A percentile compares a stretch with the other conserved stretches of the same genome.
These are phyloP conservation scores for Symmetrospora coprosmae DNA, from an alignment of 768 basidiomycete genomes.

Conservation along the genomic window DNA sequence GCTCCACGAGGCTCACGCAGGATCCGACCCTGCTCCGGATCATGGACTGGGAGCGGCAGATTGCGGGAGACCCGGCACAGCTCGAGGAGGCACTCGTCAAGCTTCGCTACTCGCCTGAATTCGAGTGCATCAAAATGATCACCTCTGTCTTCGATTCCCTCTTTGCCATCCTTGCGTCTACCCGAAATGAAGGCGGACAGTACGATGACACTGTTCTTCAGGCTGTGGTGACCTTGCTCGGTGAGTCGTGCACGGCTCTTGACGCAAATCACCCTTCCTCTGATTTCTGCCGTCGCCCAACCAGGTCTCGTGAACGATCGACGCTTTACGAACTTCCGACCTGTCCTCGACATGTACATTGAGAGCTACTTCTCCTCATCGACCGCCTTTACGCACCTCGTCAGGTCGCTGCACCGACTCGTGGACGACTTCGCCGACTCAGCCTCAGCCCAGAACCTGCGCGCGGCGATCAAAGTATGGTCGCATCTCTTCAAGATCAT, in stretches of 20 bases:
- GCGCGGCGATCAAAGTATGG: constrained; percentile 89
- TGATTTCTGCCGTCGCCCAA: not conserved
- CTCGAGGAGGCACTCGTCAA: constrained; percentile 60
- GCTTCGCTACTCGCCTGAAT: constrained; percentile 60
- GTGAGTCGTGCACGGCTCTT: not conserved
- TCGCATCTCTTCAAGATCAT: constrained; percentile 93
- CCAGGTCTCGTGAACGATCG: constrained; percentile 75
- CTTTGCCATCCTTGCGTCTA: constrained; percentile 70
- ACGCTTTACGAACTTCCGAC: constrained; percentile 85
- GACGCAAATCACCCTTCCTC: not conserved
- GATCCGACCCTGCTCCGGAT: constrained; percentile 68
- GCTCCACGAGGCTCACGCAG: constrained; percentile 83
- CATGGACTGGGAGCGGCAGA: constrained; percentile 56
- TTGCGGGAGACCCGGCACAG: constrained; percentile 48
- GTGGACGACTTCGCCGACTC: constrained; percentile 56
- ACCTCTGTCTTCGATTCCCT: constrained; percentile 72
- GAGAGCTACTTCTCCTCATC: constrained; percentile 65
- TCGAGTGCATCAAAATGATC: not conserved
- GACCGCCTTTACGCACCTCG: constrained; percentile 65
- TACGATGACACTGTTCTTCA: constrained; percentile 79
- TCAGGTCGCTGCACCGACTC: constrained; percentile 73
- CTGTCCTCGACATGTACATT: constrained; percentile 85
- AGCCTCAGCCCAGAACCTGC: constrained; percentile 61
- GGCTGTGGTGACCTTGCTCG: constrained; percentile 71
- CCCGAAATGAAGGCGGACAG: constrained; percentile 57